Conservation (phyloP, 2,329 filamentous ascomycete genomes). For the Cladosporium oxysporum region DNA sequence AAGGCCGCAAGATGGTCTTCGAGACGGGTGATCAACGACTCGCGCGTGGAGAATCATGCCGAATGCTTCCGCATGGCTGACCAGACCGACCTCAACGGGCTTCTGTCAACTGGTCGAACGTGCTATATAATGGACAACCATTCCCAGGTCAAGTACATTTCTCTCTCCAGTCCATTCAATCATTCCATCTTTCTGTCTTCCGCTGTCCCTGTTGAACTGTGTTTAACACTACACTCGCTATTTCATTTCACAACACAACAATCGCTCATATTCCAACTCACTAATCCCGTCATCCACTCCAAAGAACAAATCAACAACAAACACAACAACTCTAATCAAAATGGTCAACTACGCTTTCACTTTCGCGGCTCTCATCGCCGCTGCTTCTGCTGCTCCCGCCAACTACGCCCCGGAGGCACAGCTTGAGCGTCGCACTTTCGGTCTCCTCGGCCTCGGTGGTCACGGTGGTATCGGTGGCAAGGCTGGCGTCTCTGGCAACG, state of each 20-base stretch:
- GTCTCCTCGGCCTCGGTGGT: conserved; percentile 13
- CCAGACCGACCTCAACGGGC: not conserved
- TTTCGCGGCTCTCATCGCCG: conserved; percentile 16
- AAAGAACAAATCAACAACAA: not conserved
- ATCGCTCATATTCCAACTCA: not conserved
- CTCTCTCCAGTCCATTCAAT: conserved; percentile 10
- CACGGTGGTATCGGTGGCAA: not conserved
- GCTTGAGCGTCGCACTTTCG: conserved; percentile 16
- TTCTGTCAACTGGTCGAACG: not conserved
- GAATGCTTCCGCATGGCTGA: not conserved
- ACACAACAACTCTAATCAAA: conserved; percentile 13
- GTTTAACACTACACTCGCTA: conserved; percentile 18
- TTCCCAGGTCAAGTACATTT: conserved; percentile 1
- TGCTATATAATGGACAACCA: conserved; percentile 2
- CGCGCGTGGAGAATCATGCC: conserved; percentile 12
- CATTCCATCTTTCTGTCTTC: conserved; percentile 10
- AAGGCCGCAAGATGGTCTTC: conserved; percentile 9
- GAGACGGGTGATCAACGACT: not conserved
- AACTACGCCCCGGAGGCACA: conserved; percentile 3
- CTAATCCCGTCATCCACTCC: not conserved
- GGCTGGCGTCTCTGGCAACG: not conserved
- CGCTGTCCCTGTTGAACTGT: conserved; percentile 15
- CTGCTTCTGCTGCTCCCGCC: conserved; percentile 12
- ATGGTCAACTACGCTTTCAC: conserved; percentile 18
- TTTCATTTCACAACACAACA: conserved; percentile 9